A percentile compares a stretch with the other conserved stretches of the same genome.
phyloP scores from a whole-genome alignment of 225 moss, liverwort and hornwort species.

The Takakia lepidozioides region DNA sequence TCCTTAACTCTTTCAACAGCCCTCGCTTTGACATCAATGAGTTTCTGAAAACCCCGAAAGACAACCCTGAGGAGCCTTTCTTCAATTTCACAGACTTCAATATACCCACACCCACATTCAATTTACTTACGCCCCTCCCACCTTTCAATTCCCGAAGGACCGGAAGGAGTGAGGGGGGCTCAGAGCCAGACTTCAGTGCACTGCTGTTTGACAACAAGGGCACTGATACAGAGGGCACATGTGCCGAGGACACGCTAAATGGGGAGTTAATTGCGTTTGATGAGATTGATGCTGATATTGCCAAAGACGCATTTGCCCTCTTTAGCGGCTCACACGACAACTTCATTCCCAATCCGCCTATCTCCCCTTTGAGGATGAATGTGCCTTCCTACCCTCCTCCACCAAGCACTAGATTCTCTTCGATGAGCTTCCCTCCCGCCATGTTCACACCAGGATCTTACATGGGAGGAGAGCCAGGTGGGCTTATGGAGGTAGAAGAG shows the following conservation, averaged over 20 bases:
- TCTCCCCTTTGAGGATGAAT: constrained; percentile 69
- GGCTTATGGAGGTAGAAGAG: constrained; percentile 79
- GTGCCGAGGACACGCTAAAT: constrained; percentile 73
- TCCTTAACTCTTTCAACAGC: constrained; percentile 78
- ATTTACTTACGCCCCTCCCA: constrained; percentile 65
- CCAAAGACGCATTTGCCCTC: constrained; percentile 84
- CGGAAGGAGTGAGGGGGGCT: constrained; percentile 51
- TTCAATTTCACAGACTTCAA: constrained; percentile 94
- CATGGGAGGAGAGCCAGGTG: constrained; percentile 67
- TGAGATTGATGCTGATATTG: constrained; percentile 87
- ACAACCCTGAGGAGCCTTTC: constrained; percentile 75
- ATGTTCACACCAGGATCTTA: constrained; percentile 77
- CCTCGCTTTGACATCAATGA: constrained; percentile 96
- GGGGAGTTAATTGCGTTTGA: constrained; percentile 95
- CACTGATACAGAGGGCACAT: constrained; percentile 50
- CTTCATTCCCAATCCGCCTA: constrained; percentile 71
- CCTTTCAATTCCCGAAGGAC: constrained; percentile 52
- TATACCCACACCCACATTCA: constrained; percentile 75
- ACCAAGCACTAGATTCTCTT: constrained; percentile 51
- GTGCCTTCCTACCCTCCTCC: constrained; percentile 56
- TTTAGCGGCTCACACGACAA: constrained; percentile 76
- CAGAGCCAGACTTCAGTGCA: constrained; percentile 74
- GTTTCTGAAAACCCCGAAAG: constrained; percentile 87
- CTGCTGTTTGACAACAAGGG: constrained; percentile 69
- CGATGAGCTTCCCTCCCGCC: constrained; percentile 54